Evolutionary conservation across 2,329 filamentous ascomycete genomes (phyloP).

Genomic region (Amesomyces nigricolor): DNA sequence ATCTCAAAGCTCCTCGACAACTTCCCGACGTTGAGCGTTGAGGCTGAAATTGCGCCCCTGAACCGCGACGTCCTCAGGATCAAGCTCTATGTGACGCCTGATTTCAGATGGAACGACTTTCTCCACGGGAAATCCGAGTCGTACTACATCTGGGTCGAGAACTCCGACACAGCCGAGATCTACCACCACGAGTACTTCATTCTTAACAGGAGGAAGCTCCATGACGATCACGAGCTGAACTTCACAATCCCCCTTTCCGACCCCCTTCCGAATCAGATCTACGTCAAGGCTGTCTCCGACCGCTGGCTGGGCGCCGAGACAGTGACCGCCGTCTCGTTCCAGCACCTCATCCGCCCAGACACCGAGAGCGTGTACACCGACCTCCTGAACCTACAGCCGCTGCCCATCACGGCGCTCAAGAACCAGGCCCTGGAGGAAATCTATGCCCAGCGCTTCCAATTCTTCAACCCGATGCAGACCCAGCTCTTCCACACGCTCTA

Average conservation of each 20-base stretch:
- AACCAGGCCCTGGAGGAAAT: slow-evolving; percentile 83
- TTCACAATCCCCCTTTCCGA: slow-evolving; percentile 96
- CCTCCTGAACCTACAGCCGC: slow-evolving; percentile 80
- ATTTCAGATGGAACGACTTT: slow-evolving; percentile 91
- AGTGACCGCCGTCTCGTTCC: slow-evolving; percentile 90
- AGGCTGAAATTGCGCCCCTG: slow-evolving; percentile 89
- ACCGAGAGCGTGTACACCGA: slow-evolving; percentile 98
- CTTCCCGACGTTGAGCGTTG: slow-evolving; percentile 86
- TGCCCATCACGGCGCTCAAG: slow-evolving; percentile 80
- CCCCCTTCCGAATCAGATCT: slow-evolving; percentile 90
- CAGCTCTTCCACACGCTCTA: slow-evolving; percentile 98
- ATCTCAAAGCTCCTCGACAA: slow-evolving; percentile 78
- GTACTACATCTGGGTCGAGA: slow-evolving; percentile 99
- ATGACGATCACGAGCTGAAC: slow-evolving; percentile 95
- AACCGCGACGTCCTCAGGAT: slow-evolving; percentile 95
- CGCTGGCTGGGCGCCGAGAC: slow-evolving; percentile 96
- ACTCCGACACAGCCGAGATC: slow-evolving; percentile 94
- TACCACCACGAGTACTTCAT: slow-evolving; percentile 98
- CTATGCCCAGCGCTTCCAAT: slow-evolving; percentile 84
- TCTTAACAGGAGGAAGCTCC: slow-evolving; percentile 77
- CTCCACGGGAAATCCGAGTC: slow-evolving; percentile 92
- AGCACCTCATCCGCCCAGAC: slow-evolving; percentile 93
- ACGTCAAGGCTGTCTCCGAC: slow-evolving; percentile 90
- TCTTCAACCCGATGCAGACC: slow-evolving; percentile 99
- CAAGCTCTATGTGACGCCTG: slow-evolving; percentile 75